Conservation (phyloP, 2,329 filamentous ascomycete genomes). For the Fusarium lyarnte region DNA sequence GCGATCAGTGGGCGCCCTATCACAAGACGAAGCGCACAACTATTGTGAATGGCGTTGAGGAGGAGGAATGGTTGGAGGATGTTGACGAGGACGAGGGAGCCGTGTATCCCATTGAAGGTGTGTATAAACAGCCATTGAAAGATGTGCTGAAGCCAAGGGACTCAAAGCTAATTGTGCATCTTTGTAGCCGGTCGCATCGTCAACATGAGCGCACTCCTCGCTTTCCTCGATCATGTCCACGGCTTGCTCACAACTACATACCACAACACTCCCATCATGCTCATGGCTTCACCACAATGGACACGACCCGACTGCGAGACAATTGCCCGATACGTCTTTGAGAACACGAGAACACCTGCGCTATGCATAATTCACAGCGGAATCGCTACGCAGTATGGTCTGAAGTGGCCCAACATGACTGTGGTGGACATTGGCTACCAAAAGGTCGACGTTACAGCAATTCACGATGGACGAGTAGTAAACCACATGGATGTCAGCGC, state of each 20-base stretch:
- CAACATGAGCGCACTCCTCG: constrained; percentile 93
- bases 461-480: constrained; percentile 81
- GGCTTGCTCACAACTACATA: constrained; percentile 88
- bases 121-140: constrained; percentile 48
- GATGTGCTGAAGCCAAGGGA: background rate
- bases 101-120: constrained; percentile 81
- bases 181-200: constrained; percentile 78
- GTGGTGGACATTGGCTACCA: constrained; percentile 91
- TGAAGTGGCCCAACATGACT: constrained; percentile 78
- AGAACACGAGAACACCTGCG: constrained; percentile 94
- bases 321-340: constrained; percentile 94
- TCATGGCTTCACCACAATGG: constrained; percentile 92
- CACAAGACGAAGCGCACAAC: constrained; percentile 76
- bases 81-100: constrained; percentile 88
- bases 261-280: constrained; percentile 93
- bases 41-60: constrained; percentile 57
- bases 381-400: constrained; percentile 85
- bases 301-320: constrained; percentile 86
- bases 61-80: constrained; percentile 87
- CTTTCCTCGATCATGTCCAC: constrained; percentile 92
- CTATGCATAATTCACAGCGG: constrained; percentile 92
- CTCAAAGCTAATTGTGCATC: constrained; percentile 29
- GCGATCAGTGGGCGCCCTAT: constrained; percentile 79
- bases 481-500: constrained; percentile 72
- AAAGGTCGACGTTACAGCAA: constrained; percentile 92